A percentile compares a stretch with the other conserved stretches of the same genome.
Conservation (phyloP, 345 rosid species). For the Turritis glabra region DNA sequence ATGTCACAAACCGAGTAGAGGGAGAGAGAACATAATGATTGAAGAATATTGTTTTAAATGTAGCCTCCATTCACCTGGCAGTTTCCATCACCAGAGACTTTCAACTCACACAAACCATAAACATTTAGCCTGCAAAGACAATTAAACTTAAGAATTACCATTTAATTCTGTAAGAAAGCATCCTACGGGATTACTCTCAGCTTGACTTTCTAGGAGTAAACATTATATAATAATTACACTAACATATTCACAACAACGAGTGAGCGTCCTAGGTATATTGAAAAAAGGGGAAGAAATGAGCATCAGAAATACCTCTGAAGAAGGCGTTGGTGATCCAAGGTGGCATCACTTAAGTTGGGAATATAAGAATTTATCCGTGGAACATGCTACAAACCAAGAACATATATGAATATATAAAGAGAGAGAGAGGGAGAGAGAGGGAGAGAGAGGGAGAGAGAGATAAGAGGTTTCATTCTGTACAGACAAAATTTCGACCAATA, state of each 20-base stretch:
- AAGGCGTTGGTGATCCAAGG: conserved; percentile 90
- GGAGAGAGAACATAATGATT: not conserved
- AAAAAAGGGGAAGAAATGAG: conserved; percentile 12
- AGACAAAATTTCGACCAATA: not conserved
- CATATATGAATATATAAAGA: not conserved
- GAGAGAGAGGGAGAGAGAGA: not conserved
- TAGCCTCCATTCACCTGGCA: conserved; percentile 70
- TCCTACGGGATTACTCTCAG: conserved; percentile 2
- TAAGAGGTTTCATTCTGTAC: not conserved
- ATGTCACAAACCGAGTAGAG: not conserved
- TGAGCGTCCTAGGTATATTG: not conserved
- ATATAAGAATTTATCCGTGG: conserved; percentile 80
- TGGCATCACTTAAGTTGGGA: conserved; percentile 76
- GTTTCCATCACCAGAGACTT: conserved; percentile 96
- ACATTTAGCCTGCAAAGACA: conserved; percentile 60
- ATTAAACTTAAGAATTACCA: conserved; percentile 13
- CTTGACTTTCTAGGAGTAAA: not conserved
- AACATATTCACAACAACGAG: conserved; percentile 16
- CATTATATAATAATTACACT: conserved; percentile 14
- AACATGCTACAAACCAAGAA: conserved; percentile 58
- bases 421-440: too few relatives aligned
- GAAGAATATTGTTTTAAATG: not conserved
- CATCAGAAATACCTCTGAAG: conserved; percentile 60
- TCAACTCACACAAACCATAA: conserved; percentile 80
- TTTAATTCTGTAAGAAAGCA: not conserved